These are phyloP conservation scores for Botrytis cinerea DNA, from an alignment of 2,329 filamentous ascomycete species.

Conservation along the genomic window DNA sequence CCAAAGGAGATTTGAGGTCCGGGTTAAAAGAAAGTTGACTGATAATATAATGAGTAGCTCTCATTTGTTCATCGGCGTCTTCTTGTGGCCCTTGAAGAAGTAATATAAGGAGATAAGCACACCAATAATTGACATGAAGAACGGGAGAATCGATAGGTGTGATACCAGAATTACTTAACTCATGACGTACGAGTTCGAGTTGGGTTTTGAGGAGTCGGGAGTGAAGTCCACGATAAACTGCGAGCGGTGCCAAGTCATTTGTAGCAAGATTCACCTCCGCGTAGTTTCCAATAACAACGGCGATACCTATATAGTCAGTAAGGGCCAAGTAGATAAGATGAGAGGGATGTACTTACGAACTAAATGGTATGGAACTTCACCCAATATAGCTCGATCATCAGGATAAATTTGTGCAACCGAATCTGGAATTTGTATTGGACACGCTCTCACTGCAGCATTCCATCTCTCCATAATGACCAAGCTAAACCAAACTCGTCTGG, in stretches of 20 bases:
- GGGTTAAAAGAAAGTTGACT: conserved; percentile 58
- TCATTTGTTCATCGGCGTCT: conserved; percentile 59
- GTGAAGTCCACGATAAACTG: conserved; percentile 46
- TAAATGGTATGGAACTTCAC: conserved; percentile 64
- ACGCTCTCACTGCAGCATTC: conserved; percentile 68
- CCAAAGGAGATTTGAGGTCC: conserved; percentile 61
- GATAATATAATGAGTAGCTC: conserved; percentile 59
- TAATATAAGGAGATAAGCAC: conserved; percentile 64
- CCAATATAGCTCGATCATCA: conserved; percentile 61
- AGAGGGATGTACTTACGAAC: conserved; percentile 55
- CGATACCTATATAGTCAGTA: conserved; percentile 49
- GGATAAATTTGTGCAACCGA: conserved; percentile 60
- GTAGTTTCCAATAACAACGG: conserved; percentile 59
- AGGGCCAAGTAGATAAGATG: background rate
- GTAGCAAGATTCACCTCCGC: conserved; percentile 50
- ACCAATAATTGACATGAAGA: conserved; percentile 70
- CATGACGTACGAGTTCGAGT: conserved; percentile 66
- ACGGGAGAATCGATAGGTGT: conserved; percentile 53
- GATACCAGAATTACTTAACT: conserved; percentile 59
- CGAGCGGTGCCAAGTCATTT: conserved; percentile 47
- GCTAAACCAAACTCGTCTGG: conserved; percentile 70
- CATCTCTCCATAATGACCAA: conserved; percentile 72
- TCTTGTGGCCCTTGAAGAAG: conserved; percentile 52
- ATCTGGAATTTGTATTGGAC: conserved; percentile 63
- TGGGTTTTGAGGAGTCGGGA: conserved; percentile 56